A percentile compares a stretch with the other conserved stretches of the same genome.
Conservation (phyloP, 345 rosid genomes). For the Eucalyptus viminalis region DNA sequence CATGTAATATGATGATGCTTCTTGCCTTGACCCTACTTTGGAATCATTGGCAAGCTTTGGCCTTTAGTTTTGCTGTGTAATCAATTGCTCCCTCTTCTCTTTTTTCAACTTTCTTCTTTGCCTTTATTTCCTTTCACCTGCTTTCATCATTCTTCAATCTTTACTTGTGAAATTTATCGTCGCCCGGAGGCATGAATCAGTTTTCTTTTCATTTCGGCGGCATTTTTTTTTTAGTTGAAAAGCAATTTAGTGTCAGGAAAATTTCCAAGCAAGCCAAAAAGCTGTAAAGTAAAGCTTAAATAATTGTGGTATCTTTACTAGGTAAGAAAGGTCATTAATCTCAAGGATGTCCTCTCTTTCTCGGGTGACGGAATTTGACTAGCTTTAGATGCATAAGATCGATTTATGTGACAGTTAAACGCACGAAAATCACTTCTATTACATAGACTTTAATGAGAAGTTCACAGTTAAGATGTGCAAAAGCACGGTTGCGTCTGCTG, state of each 20-base stretch:
- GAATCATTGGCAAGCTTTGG: constrained; percentile 4
- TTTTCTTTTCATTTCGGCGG: background rate
- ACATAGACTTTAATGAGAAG: background rate
- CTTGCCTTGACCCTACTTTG: background rate
- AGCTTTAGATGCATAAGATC: background rate
- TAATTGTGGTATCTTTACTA: background rate
- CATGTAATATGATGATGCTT: background rate
- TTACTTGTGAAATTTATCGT: background rate
- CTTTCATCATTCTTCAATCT: background rate
- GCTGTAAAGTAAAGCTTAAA: background rate
- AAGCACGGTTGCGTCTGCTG: background rate
- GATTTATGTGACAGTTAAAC: background rate
- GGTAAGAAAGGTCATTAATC: background rate
- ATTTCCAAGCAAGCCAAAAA: background rate
- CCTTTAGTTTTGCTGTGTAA: constrained; percentile 18
- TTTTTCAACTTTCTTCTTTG: background rate
- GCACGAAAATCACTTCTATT: background rate
- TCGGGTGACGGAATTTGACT: background rate
- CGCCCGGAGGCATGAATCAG: background rate
- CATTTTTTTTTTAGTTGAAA: background rate
- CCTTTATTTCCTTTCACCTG: background rate
- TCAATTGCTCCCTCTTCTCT: background rate
- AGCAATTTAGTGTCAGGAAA: background rate
- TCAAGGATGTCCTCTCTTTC: background rate
- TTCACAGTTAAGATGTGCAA: background rate